Conservation (phyloP, 345 rosid species). For the Aegle marmelos region DNA sequence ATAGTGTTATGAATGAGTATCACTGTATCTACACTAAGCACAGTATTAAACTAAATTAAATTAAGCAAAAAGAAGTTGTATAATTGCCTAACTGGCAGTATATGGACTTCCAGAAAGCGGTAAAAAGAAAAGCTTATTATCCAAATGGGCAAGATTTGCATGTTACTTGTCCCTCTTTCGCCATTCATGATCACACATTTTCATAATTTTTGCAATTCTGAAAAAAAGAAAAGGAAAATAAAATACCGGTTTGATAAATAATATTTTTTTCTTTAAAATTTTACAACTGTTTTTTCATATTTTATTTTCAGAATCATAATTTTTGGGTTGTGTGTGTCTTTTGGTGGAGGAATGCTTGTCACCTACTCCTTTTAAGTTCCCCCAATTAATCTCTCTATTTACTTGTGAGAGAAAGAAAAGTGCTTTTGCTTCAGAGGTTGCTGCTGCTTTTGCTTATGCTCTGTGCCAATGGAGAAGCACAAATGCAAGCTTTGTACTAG, state of each 20-base stretch:
- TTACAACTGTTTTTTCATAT: conserved; percentile 28
- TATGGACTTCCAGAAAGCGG: conserved; percentile 8
- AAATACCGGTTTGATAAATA: background rate
- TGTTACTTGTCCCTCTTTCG: conserved; percentile 32
- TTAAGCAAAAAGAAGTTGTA: background rate
- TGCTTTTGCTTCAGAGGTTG: conserved; percentile 16
- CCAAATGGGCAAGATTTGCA: conserved; percentile 55
- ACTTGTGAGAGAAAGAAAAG: conserved; percentile 14
- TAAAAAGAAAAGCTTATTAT: conserved; percentile 22
- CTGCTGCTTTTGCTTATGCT: conserved; percentile 17
- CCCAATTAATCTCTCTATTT: conserved; percentile 31
- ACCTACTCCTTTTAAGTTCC: conserved; percentile 89
- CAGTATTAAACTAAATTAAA: background rate
- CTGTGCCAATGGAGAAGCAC: conserved; percentile 60
- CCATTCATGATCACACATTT: conserved; percentile 29
- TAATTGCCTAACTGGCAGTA: conserved; percentile 10
- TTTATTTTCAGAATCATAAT: conserved; percentile 40
- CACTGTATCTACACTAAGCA: background rate
- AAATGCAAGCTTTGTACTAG: conserved; percentile 79
- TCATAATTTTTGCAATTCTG: background rate
- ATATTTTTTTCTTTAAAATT: background rate
- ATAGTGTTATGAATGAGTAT: background rate
- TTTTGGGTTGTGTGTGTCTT: conserved; percentile 44
- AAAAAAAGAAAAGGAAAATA: background rate
- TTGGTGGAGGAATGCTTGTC: conserved; percentile 92